These are phyloP conservation scores for Ormosia semicastrata DNA, from an alignment of 306 rosid genomes.

Conservation along the genomic window DNA sequence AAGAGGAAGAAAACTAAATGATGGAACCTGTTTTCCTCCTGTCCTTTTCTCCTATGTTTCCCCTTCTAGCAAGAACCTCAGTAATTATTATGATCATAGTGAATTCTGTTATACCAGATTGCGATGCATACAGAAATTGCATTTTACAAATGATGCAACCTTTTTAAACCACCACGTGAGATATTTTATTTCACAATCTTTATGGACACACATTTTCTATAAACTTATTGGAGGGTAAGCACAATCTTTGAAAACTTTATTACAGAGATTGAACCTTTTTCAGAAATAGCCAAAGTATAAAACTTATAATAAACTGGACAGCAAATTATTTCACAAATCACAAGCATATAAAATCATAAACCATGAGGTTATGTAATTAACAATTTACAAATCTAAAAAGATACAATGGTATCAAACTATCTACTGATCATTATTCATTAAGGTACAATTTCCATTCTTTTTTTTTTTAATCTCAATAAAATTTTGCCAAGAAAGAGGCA, in stretches of 20 bases:
- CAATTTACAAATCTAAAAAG: background rate
- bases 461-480: background rate
- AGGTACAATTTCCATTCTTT: background rate
- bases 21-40: background rate
- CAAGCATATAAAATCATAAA: background rate
- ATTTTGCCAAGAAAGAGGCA: background rate
- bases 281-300: background rate
- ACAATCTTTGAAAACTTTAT: background rate
- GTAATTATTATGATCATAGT: background rate
- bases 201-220: background rate
- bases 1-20: background rate
- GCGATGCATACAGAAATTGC: background rate
- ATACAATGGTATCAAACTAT: background rate
- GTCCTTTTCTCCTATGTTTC: background rate
- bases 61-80: conserved; percentile 4
- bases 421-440: background rate
- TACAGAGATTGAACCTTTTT: background rate
- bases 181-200: background rate
- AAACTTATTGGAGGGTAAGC: background rate
- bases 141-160: conserved; percentile 1
- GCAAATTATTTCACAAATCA: background rate
- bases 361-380: background rate
- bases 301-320: background rate
- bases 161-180: background rate
- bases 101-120: background rate